phyloP scores from a whole-genome alignment of 2,329 filamentous ascomycete genomes.

The Pseudogymnoascus sp. region DNA sequence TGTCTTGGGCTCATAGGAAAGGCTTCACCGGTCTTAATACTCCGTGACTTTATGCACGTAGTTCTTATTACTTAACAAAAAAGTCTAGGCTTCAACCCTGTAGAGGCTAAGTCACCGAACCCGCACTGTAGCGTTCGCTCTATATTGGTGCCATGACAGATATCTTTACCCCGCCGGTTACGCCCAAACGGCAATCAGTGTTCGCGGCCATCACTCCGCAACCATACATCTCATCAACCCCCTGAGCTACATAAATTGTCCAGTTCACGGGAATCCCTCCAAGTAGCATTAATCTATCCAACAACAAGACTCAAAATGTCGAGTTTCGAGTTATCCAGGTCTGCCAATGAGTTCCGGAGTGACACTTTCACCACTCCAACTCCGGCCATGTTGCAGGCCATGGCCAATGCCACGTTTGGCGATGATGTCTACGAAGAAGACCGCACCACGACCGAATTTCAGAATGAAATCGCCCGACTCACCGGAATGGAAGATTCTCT shows the following conservation, averaged over 20 bases:
- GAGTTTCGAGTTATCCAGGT: neutral
- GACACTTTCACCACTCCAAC: slow-evolving; percentile 72
- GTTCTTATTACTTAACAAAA: neutral
- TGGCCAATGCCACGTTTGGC: slow-evolving; percentile 62
- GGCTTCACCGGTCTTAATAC: neutral
- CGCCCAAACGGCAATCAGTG: neutral
- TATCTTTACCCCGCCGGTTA: neutral
- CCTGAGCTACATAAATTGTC: neutral
- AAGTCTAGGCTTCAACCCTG: neutral
- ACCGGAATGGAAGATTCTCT: slow-evolving; percentile 69
- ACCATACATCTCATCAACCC: neutral
- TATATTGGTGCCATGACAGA: neutral
- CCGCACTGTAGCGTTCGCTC: neutral
- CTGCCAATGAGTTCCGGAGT: slow-evolving; percentile 25
- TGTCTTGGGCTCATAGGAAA: neutral
- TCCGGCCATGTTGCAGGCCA: slow-evolving; percentile 70
- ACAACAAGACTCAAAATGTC: neutral
- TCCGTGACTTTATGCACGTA: neutral
- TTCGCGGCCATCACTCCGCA: neutral
- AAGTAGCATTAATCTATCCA: neutral
- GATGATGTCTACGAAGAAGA: slow-evolving; percentile 85
- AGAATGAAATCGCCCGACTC: slow-evolving; percentile 62
- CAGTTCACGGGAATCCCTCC: neutral
- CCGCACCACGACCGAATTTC: slow-evolving; percentile 64
- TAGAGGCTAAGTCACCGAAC: neutral